Evolutionary conservation across 768 basidiomycete genomes (phyloP), one percentile per base, ranked within the genome.

Genomic region (Lactifluus rugatus): DNA sequence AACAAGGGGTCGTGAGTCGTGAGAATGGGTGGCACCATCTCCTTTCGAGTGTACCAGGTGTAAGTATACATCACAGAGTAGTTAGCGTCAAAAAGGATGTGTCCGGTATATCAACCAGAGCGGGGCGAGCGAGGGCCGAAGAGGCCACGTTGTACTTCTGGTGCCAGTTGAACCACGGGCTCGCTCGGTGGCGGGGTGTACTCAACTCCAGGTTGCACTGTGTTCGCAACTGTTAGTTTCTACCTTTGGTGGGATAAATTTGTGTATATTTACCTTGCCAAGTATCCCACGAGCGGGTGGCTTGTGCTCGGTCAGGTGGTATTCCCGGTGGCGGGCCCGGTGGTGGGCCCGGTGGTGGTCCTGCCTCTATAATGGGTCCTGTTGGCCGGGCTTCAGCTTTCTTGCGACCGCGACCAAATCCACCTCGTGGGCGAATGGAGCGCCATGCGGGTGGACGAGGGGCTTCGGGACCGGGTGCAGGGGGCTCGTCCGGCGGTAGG

Each of bases 81-180:
- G 5, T 55, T 6, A 16, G 25, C 19, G n/a, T 49, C 9, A 25
- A 10, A 11, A 41, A 23, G 9, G 25, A 32, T 21, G 17, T 19
- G 25, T 46, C 45, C 9, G 25, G 31, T 25, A 5, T 10, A 14
- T 41, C 19, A 44, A 17, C 14, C 34, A 51, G 70, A 70, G 52
- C 76, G 73, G 11, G 83, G 84, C n/a, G 85, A 82, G 41, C 85
- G 76, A 42, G 89, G 87, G 32, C 89, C 89, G 66, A 91, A 92
- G 60, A 92, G 70, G 31, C 88, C 87, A 44, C 48, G 58, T n/a
- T 17, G 39, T 16, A 72, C 73, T 11, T 77, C 78, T 28, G 85
- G 84, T 23, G 85, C 81, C 36, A 83, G 72, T 11, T 87, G 70
- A 17, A 78, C 81, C 9, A 51, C 41, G 19, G 85, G 76, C 56